Base-by-base conservation (phyloP, 2,329 filamentous ascomycete species). In the Fulvia fulva region DNA sequence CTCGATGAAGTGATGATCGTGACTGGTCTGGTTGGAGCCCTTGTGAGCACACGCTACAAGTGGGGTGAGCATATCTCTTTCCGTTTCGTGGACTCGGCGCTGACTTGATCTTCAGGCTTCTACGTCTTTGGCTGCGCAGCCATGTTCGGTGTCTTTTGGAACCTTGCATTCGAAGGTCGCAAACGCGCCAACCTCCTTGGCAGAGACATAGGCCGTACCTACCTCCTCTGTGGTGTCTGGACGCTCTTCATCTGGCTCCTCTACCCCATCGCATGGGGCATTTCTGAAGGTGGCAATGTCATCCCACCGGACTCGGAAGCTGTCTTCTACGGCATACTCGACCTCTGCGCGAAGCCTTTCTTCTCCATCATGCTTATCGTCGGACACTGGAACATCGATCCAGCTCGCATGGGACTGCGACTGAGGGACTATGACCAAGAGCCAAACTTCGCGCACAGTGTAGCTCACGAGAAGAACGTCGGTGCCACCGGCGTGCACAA, bases 271-370 rank as follows among this genome's bases (percentile, higher is more conserved):
- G 78, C 78, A 21, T 87, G 84, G 84, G 84, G 82, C 37, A 66
- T 86, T 1, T 75, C 71, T 43, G 84, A 87, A 68, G 84, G 83
- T 5, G 83, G 82, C 8, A 87, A 87, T 62, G 72, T 85, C 59
- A 85, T 87, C 43, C 73, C 84, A 1, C 82, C 83, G 0, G 85
- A 88, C 67, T 83, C 82, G 0, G 85, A 88, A 64, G 83, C 83
- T 2, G 73, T 86, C 53, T 87, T 87, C 67, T 88, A 88, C 63
- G 83, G 84, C n/a, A 71, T 87, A 2, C 75, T 88, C 0, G 85
- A 88, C 57, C 73, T 87, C 6, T 55, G 86, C 1, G 78, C 84
- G 2, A 87, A 87, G 72, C 82, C 83, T 1, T 73, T 81, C 7
- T 87, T 87, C 63, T 81, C 81, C 1, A 73, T 76, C 5, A 63